These are phyloP conservation scores for barrel medic (Medicago truncatula) DNA, from an alignment of 306 rosid genomes.

Conservation along the genomic window MtrunA17r5.0-ANR NC_053043.1:45109501-45110000, in stretches of 20 bases:
- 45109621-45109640: slow-evolving; percentile 97
- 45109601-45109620: slow-evolving; percentile 91
- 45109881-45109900: slow-evolving; percentile 48
- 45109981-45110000: slow-evolving; percentile 29
- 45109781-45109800: slow-evolving; percentile 89
- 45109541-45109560: too few species aligned
- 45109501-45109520: slow-evolving; percentile 69
- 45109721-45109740: slow-evolving; percentile 25
- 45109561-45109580: not conserved
- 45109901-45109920: slow-evolving; percentile 29
- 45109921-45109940: slow-evolving; percentile 36
- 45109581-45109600: slow-evolving; percentile 81
- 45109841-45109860: slow-evolving; percentile 95
- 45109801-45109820: slow-evolving; percentile 93
- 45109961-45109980: slow-evolving; percentile 12
- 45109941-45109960: slow-evolving; percentile 45
- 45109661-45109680: slow-evolving; percentile 96
- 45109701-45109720: slow-evolving; percentile 16
- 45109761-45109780: slow-evolving; percentile 29
- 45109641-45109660: slow-evolving; percentile 96
- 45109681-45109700: slow-evolving; percentile 25
- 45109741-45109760: slow-evolving; percentile 19
- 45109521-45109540: slow-evolving; percentile 21
- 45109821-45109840: slow-evolving; percentile 95
- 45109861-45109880: slow-evolving; percentile 92